Evolutionary conservation across 495 filamentous ascomycete species (phyloP), one percentile per base, ranked within the genome.

Genomic region (Lophium mytilinum): DNA sequence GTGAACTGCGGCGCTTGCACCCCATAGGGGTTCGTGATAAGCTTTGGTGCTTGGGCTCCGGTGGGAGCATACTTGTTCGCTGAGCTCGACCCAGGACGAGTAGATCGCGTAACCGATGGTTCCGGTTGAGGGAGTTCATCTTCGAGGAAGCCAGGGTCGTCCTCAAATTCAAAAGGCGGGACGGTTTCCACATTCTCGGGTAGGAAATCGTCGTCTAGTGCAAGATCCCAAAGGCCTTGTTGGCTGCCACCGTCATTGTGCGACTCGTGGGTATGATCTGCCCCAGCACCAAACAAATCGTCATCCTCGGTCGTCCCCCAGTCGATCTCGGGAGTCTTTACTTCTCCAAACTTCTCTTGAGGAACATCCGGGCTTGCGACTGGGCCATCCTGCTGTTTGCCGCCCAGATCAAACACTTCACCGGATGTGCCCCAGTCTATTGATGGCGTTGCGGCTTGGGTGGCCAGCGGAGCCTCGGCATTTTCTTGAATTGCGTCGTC

Each of bases 91-190:
- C 14, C 21, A 21, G 39, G 3, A 49, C 48, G 49, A 52, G 19
- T n/a, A 11, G 55, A n/a, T 34, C 52, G 36, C 5, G 47, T 14
- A 18, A 36, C 21, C 12, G 43, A 37, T 17, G 50, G 52, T 11
- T 30, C 18, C 19, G 56, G 50, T 12, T 57, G 42, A 17, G 61
- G 42, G 9, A 55, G 14, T 30, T 53, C 69, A 53, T 80, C 86
- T 21, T 88, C 84, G 18, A 90, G 72, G 40, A 89, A 83, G 3
- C 84, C 86, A 67, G 88, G 85, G 52, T 83, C 86, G 64, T 89
- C 87, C 59, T 85, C 86, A 3, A 88, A 78, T 60, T 86, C 82
- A 0, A 75, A 76, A 14, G 79, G 75, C 2, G 78, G 76, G 58
- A 82, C 77, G 4, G 77, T 55, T 15, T 67, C 66, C 52, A 84